Conservation (phyloP, 176 grass and related monocot genomes). For the Oryza glaberrima region DNA sequence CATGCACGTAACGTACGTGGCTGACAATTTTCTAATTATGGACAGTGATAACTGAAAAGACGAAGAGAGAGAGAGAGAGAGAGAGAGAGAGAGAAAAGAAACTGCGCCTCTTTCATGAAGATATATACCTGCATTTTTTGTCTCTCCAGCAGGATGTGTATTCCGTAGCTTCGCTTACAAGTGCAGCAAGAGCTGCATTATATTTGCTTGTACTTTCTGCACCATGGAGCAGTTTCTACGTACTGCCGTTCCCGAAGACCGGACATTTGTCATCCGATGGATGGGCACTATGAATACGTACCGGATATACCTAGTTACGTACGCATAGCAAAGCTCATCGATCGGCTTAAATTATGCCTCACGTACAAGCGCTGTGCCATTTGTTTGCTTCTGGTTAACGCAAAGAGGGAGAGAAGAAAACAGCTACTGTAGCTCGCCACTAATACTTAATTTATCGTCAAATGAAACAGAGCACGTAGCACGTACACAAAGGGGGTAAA, state of each 20-base stretch:
- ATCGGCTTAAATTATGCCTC: not conserved
- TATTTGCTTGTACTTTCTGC: constrained; percentile 6
- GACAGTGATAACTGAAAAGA: not conserved
- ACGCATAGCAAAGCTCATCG: not conserved
- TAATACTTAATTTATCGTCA: not conserved
- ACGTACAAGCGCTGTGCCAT: not conserved
- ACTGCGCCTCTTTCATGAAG: not conserved
- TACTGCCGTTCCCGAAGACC: constrained; percentile 36
- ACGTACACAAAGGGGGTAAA: not conserved
- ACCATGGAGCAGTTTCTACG: constrained; percentile 51
- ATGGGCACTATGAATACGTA: constrained; percentile 31
- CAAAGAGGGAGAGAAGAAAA: not conserved
- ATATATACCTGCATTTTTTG: not conserved
- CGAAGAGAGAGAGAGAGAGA: too few species aligned
- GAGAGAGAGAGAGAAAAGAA: too few species aligned
- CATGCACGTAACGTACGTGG: not conserved
- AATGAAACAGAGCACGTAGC: not conserved
- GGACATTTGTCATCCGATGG: constrained; percentile 36
- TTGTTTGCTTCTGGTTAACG: constrained; percentile 27
- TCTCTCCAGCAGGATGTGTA: constrained; percentile 5
- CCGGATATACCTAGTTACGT: constrained; percentile 19
- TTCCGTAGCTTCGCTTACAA: constrained; percentile 57
- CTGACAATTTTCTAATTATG: not conserved
- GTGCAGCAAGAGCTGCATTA: constrained; percentile 48
- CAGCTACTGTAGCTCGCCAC: not conserved